A percentile compares a stretch with the other conserved stretches of the same genome.
These are phyloP conservation scores for Tetrahymena borealis DNA, from an alignment of 73 alveolate genomes.

Conservation along the genomic window DNA sequence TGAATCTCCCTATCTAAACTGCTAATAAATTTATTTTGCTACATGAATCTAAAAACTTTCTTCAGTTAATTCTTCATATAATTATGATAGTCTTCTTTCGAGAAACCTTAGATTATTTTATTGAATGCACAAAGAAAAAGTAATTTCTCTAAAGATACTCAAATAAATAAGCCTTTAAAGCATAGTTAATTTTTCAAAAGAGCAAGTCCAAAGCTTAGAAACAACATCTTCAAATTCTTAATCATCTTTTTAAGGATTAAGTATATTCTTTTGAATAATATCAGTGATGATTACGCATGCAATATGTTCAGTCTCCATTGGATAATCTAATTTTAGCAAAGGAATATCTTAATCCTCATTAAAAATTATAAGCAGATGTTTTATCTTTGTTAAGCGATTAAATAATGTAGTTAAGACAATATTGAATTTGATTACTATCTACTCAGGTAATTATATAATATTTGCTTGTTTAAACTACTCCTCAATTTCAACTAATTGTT, in stretches of 20 bases:
- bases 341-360: background rate
- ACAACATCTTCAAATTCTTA: background rate
- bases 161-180: background rate
- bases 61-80: background rate
- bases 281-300: background rate
- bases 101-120: background rate
- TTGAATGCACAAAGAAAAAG: background rate
- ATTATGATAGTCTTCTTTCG: background rate
- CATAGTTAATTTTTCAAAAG: background rate
- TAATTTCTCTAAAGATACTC: background rate
- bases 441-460: background rate
- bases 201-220: background rate
- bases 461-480: background rate
- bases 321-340: background rate
- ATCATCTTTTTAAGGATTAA: background rate
- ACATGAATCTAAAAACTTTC: background rate
- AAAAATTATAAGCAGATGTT: background rate
- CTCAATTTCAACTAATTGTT: background rate
- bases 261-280: background rate
- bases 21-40: background rate
- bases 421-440: background rate
- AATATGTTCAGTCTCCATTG: background rate
- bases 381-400: background rate
- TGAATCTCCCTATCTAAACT: background rate
- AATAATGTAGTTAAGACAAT: background rate